Evolutionary conservation across 768 basidiomycete genomes (phyloP).

Genomic region (Mycena olivaceomarginata): DNA sequence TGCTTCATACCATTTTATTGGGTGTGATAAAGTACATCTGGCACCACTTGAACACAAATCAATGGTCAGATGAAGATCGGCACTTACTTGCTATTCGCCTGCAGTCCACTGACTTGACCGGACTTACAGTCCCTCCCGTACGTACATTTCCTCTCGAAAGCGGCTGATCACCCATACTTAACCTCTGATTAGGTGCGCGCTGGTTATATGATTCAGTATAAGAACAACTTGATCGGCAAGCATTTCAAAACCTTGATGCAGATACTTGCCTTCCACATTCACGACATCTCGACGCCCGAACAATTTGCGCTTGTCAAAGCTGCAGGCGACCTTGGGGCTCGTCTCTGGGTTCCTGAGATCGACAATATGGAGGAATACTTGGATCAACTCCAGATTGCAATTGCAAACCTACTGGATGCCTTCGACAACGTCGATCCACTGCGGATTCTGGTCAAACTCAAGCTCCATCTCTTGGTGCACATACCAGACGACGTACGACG

Average conservation of each 20-base stretch:
- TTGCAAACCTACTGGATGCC: constrained; percentile 55
- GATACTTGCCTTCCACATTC: constrained; percentile 52
- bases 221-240: constrained; percentile 55
- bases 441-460: no score
- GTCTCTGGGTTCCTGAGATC: constrained; percentile 45
- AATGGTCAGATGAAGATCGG: constrained; percentile 48
- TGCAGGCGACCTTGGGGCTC: no score
- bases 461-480: constrained; percentile 56
- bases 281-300: constrained; percentile 45
- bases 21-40: constrained; percentile 55
- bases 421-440: no score
- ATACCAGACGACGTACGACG: constrained; percentile 50
- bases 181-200: constrained; percentile 43
- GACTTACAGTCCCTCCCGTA: constrained; percentile 41
- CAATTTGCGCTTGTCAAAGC: constrained; percentile 15
- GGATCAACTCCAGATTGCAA: constrained; percentile 34
- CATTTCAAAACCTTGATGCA: constrained; percentile 60
- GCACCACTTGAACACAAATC: constrained; percentile 28
- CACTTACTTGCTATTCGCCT: constrained; percentile 50
- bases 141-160: no score
- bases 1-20: background rate
- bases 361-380: constrained; percentile 53
- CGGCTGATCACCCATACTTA: no score
- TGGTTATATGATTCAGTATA: constrained; percentile 57
- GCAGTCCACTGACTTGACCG: constrained; percentile 48